Conservation (phyloP, 1,284 basidiomycete genomes). For the Heterobasidion annosum region DNA sequence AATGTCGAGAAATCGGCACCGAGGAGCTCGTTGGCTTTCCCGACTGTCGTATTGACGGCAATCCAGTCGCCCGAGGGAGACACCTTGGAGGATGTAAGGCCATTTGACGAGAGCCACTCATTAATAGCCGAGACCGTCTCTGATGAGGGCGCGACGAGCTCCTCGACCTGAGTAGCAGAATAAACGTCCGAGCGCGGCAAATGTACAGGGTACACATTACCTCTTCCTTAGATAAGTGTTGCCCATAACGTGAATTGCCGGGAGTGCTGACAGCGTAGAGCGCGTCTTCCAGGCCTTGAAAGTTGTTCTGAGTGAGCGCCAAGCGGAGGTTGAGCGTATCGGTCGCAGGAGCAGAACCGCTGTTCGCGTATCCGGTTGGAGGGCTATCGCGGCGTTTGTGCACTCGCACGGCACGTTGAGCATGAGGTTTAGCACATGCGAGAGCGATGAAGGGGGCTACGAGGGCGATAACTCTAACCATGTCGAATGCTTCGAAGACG, state of each 20-base stretch:
- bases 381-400: constrained; percentile 18
- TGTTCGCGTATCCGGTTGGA: constrained; percentile 20
- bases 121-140: constrained; percentile 23
- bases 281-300: constrained; percentile 23
- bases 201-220: constrained; percentile 6
- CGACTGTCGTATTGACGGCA: constrained; percentile 14
- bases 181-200: neutral
- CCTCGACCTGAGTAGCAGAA: neutral
- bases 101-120: constrained; percentile 23
- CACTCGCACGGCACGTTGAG: constrained; percentile 11
- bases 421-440: neutral
- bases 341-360: constrained; percentile 18
- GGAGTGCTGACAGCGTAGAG: constrained; percentile 20
- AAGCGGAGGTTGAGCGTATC: constrained; percentile 22
- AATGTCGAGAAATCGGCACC: constrained; percentile 24
- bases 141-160: neutral
- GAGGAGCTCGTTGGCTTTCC: constrained; percentile 25
- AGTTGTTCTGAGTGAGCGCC: constrained; percentile 23
- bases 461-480: neutral
- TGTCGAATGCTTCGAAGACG: neutral
- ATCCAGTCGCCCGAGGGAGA: constrained; percentile 18
- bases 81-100: constrained; percentile 16
- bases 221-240: constrained; percentile 18
- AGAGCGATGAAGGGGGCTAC: neutral
- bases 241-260: constrained; percentile 15